These are phyloP conservation scores for Haplographium delicatum DNA, from an alignment of 495 filamentous ascomycete species.

Conservation along the genomic window DNA sequence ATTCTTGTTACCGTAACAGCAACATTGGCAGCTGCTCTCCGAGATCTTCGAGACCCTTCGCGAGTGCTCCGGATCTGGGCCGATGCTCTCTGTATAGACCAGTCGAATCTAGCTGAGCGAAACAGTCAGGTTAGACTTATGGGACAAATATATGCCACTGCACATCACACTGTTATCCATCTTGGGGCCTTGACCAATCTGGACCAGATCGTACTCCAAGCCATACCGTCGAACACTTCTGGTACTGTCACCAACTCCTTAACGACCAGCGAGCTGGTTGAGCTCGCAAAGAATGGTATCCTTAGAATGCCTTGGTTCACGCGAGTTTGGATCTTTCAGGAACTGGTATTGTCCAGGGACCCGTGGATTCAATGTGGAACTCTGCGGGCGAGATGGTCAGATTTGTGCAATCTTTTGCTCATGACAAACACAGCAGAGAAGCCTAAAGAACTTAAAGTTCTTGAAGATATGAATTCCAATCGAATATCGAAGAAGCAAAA, in stretches of 20 bases:
- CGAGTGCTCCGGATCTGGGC: conserved; percentile 2
- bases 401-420: not conserved
- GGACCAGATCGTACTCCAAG: not conserved
- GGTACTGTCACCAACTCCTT: not conserved
- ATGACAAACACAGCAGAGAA: not conserved
- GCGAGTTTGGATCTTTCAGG: conserved; percentile 4
- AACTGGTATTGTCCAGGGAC: not conserved
- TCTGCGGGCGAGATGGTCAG: conserved; percentile 1
- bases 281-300: not conserved
- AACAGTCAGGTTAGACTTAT: not conserved
- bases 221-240: not conserved
- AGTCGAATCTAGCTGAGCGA: not conserved
- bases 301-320: conserved; percentile 1
- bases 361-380: conserved; percentile 3
- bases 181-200: not conserved
- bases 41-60: not conserved
- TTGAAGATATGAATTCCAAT: not conserved
- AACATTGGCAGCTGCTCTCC: conserved; percentile 2
- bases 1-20: not conserved
- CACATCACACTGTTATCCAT: conserved; percentile 4
- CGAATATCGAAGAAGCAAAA: not conserved
- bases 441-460: not conserved
- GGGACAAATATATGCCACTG: conserved; percentile 1
- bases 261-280: not conserved
- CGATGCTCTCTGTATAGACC: conserved; percentile 1